phyloP scores from a whole-genome alignment of 1,284 basidiomycete species.

The Neotropicomus parvogracilis region DNA sequence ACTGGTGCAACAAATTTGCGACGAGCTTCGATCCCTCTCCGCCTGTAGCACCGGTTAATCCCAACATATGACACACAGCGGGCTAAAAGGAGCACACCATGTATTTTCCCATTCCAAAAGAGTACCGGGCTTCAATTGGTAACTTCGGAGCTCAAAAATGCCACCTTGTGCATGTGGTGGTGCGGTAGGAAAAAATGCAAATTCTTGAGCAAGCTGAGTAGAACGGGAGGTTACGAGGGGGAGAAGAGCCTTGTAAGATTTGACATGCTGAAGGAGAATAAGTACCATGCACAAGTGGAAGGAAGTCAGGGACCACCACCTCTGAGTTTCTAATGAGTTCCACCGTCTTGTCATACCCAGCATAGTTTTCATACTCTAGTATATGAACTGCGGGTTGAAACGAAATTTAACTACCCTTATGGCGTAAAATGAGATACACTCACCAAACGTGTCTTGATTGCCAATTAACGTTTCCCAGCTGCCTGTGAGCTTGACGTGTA shows the following conservation, averaged over 20 bases:
- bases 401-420: background rate
- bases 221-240: constrained; percentile 70
- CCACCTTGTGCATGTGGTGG: constrained; percentile 85
- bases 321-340: constrained; percentile 57
- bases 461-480: constrained; percentile 89
- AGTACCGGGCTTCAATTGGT: constrained; percentile 80
- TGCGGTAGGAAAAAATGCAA: constrained; percentile 88
- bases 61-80: background rate
- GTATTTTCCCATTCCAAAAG: constrained; percentile 90
- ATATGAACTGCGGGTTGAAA: constrained; percentile 54
- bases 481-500: constrained; percentile 84
- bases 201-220: constrained; percentile 85
- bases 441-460: constrained; percentile 77
- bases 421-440: background rate
- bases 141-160: constrained; percentile 86
- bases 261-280: constrained; percentile 47
- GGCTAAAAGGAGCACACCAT: constrained; percentile 53
- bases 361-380: constrained; percentile 87
- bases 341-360: constrained; percentile 74
- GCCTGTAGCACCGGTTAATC: constrained; percentile 45
- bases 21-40: constrained; percentile 84
- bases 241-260: constrained; percentile 64
- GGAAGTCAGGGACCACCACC: constrained; percentile 36
- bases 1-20: constrained; percentile 80
- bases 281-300: constrained; percentile 3